These are phyloP conservation scores for Saccharum officinarum DNA, from an alignment of 176 grass and related monocot species.

Conservation along the genomic window DNA sequence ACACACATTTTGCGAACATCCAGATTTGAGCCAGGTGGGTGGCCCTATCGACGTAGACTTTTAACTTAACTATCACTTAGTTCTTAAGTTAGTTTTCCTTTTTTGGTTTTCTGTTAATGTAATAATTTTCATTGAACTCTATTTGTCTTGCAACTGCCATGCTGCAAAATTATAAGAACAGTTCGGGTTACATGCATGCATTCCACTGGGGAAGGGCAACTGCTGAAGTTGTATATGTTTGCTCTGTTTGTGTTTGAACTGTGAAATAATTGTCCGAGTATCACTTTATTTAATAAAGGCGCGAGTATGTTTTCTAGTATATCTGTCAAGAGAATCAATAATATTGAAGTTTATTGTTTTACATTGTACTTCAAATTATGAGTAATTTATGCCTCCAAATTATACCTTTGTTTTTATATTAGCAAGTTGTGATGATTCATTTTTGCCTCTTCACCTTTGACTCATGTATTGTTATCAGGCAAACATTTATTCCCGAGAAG, in stretches of 20 bases:
- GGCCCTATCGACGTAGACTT: not conserved
- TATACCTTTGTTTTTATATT: not conserved
- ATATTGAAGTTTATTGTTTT: not conserved
- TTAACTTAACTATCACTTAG: not conserved
- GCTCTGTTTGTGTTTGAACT: not conserved
- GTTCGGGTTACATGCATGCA: not conserved
- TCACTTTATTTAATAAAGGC: not conserved
- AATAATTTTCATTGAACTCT: slow-evolving; percentile 13
- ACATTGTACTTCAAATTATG: slow-evolving; percentile 10
- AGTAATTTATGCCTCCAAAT: not conserved
- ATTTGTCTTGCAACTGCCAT: slow-evolving; percentile 11
- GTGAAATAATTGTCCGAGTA: not conserved
- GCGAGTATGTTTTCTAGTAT: not conserved
- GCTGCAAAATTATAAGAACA: not conserved
- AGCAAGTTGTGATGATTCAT: not conserved
- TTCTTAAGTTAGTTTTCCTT: not conserved
- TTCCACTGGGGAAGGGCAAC: not conserved
- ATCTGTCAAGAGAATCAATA: not conserved
- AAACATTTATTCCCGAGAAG: slow-evolving; percentile 88
- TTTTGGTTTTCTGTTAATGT: not conserved
- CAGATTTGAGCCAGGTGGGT: not conserved
- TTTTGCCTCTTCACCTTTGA: slow-evolving; percentile 19
- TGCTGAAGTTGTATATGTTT: not conserved
- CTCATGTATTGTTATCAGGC: slow-evolving; percentile 53
- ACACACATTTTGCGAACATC: not conserved